Base-by-base conservation (phyloP, 176 grass and related monocot species). In the Musa itinerans region DNA sequence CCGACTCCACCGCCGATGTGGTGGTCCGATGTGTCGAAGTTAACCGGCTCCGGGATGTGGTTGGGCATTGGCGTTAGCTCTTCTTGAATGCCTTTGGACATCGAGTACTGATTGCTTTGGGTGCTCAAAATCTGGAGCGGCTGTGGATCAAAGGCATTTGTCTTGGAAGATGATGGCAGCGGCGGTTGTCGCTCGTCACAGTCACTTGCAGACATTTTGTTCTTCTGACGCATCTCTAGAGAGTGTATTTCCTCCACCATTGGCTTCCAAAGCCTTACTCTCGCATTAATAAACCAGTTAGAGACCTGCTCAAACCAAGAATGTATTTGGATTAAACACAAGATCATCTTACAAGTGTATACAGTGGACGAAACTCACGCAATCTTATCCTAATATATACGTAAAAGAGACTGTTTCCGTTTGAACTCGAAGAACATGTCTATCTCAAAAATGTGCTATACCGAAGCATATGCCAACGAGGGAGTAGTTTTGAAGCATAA, bases 171-270 rank as follows among this genome's bases (percentile, higher is more conserved):
- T 10, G 66, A 89, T 9, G 82, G 70, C 61, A 78, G 81, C 65
- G 83, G 85, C 0, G 53, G 49, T 71, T 84, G 85, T 53, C 34
- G 34, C 4, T 43, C 34, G 0, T 43, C 34, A 43, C 34, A 43
- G 4, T 6, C 34, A 0, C 34, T 43, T 43, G 34, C 34, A 43
- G 59, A 50, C 1, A 87, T 68, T 50, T 84, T 81, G 59, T 85
- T 89, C 21, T 61, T 12, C 77, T 92, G 87, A 70, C 87, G 83
- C 83, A 86, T 90, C 80, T 96, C 93, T 0, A 96, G 89, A 85
- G 89, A 84, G 79, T 96, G 93, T 57, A 96, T 92, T 86, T 96
- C 93, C 80, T 96, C 93, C 20, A 96, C 89, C 93, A 96, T 96
- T 0, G 93, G 93, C 79, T 96, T 96, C 93, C 93, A 96, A 19